A percentile compares a stretch with the other conserved stretches of the same genome.
Evolutionary conservation across 495 filamentous ascomycete species (phyloP).

Genomic region (Neurospora tetrasperma): DNA sequence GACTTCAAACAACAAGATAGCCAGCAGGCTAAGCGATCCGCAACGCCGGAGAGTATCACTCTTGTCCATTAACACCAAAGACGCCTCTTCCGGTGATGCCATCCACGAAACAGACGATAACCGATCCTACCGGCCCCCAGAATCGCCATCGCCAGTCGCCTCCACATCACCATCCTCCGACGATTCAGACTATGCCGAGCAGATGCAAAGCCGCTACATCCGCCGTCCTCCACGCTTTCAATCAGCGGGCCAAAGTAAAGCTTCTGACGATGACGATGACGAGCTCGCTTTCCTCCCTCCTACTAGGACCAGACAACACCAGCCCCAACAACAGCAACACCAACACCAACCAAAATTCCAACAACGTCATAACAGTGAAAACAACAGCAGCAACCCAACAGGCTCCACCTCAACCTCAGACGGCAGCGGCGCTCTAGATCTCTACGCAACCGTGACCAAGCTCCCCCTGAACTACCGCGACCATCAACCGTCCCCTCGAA

Average conservation of each 20-base stretch:
- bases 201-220: constrained; percentile 43
- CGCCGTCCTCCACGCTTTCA: constrained; percentile 47
- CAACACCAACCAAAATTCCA: not conserved
- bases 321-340: not conserved
- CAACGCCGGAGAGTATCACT: constrained; percentile 23
- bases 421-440: constrained; percentile 35
- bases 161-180: constrained; percentile 28
- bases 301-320: not conserved
- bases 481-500: constrained; percentile 22
- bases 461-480: constrained; percentile 42
- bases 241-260: constrained; percentile 9
- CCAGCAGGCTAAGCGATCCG: constrained; percentile 9
- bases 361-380: not conserved
- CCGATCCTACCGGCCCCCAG: constrained; percentile 19
- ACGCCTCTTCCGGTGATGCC: constrained; percentile 7
- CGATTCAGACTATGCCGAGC: constrained; percentile 18
- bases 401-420: constrained; percentile 3
- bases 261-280: constrained; percentile 39
- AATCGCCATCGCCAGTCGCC: constrained; percentile 16
- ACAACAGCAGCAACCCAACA: not conserved
- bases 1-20: constrained; percentile 3
- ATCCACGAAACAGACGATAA: not conserved
- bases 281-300: constrained; percentile 70
- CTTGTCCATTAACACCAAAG: constrained; percentile 17
- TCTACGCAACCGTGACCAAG: constrained; percentile 41